phyloP scores from a whole-genome alignment of 345 rosid genomes.

The Populus tremula region DNA sequence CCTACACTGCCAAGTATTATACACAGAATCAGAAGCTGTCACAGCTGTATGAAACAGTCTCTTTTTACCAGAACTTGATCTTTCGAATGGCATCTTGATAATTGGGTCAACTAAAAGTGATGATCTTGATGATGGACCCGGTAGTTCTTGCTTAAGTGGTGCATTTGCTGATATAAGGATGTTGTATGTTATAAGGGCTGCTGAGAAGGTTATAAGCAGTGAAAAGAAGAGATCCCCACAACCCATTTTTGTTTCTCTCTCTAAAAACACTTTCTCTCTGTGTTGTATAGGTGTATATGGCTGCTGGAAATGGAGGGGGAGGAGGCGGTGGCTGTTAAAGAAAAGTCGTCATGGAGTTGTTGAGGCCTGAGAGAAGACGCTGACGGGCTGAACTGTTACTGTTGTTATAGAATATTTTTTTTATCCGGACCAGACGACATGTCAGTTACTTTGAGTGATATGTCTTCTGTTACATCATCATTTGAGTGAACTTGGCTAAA shows the following conservation, averaged over 20 bases:
- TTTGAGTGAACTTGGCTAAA: too few species aligned
- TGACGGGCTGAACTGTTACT: background rate
- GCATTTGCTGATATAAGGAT: constrained; percentile 91
- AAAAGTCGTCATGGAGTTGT: background rate
- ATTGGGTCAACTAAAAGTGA: constrained; percentile 52
- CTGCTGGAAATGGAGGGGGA: background rate
- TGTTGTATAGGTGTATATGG: background rate
- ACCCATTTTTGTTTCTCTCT: constrained; percentile 45
- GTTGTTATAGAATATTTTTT: background rate
- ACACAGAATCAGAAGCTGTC: constrained; percentile 89
- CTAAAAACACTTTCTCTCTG: background rate
- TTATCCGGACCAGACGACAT: background rate
- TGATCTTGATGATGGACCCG: constrained; percentile 56
- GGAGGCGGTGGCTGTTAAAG: background rate
- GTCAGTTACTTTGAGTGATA: background rate
- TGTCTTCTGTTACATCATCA: background rate
- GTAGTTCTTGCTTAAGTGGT: constrained; percentile 79
- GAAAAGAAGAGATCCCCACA: constrained; percentile 74
- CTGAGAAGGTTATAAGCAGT: constrained; percentile 63
- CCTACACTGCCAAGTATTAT: constrained; percentile 97
- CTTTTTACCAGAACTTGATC: constrained; percentile 31
- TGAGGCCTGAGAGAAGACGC: background rate
- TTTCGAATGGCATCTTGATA: constrained; percentile 65
- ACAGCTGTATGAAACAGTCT: constrained; percentile 95
- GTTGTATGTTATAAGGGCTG: constrained; percentile 90